Percentiles rank a stretch among this genome's conserved stretches.
Evolutionary conservation across 345 rosid genomes (phyloP).

Genomic region (Salix purpurea): DNA sequence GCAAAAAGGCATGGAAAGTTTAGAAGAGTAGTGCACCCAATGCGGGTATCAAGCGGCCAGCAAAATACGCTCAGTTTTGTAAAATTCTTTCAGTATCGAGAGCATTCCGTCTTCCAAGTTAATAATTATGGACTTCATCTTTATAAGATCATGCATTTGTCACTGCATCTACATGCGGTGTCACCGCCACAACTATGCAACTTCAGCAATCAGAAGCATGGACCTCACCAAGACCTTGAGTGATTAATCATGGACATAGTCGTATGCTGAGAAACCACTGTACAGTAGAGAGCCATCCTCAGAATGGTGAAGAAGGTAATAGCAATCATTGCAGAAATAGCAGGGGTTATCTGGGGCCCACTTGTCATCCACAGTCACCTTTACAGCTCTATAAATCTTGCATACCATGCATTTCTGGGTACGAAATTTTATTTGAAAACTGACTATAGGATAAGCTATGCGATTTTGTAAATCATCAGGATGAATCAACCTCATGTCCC

Average conservation of each 20-base stretch:
- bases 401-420: conserved; percentile 64
- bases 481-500: conserved; percentile 83
- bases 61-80: neutral
- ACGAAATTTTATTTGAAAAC: conserved; percentile 44
- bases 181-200: neutral
- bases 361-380: conserved; percentile 57
- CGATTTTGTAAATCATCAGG: conserved; percentile 62
- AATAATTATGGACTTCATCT: neutral
- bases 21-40: neutral
- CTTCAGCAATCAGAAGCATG: neutral
- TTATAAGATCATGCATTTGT: neutral
- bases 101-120: neutral
- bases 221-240: neutral
- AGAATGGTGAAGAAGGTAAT: conserved; percentile 52
- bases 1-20: neutral
- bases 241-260: conserved; percentile 33
- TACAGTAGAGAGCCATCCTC: conserved; percentile 32
- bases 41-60: neutral
- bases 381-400: conserved; percentile 52
- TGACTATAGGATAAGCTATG: conserved; percentile 59
- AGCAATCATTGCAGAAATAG: conserved; percentile 74
- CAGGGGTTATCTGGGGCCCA: conserved; percentile 72
- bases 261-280: conserved; percentile 46
- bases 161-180: neutral
- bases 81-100: too few species aligned